Evolutionary conservation across 805 yeast species (phyloP).

Genomic region (Candida succiphila): DNA sequence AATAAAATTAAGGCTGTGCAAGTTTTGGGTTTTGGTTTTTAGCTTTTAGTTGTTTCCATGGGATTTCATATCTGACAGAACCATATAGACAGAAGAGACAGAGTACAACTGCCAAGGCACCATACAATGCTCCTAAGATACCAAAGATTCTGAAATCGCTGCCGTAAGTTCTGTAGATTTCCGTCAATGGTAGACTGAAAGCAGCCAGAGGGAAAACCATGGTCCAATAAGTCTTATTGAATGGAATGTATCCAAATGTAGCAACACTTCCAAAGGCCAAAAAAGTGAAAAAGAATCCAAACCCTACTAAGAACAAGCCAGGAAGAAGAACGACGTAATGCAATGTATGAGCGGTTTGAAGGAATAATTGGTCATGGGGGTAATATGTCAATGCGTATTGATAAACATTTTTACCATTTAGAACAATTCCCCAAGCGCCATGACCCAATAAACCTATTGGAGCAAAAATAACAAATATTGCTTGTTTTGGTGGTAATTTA

Average conservation of each 20-base stretch:
- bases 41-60: slow-evolving; percentile 10
- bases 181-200: slow-evolving; percentile 48
- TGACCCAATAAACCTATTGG: slow-evolving; percentile 84
- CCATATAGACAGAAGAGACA: slow-evolving; percentile 22
- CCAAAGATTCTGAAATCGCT: slow-evolving; percentile 38
- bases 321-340: slow-evolving; percentile 5
- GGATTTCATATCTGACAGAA: slow-evolving; percentile 21
- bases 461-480: slow-evolving; percentile 53
- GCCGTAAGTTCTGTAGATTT: slow-evolving; percentile 36
- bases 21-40: too few species aligned
- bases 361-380: slow-evolving; percentile 1
- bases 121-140: slow-evolving; percentile 53
- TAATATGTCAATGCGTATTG: slow-evolving; percentile 6
- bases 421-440: slow-evolving; percentile 57
- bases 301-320: slow-evolving; percentile 9
- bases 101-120: slow-evolving; percentile 26
- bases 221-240: slow-evolving; percentile 58
- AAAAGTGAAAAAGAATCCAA: slow-evolving; percentile 28
- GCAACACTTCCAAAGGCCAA: slow-evolving; percentile 26
- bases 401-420: slow-evolving; percentile 14
- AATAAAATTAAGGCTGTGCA: too few species aligned
- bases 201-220: slow-evolving; percentile 84
- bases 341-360: slow-evolving; percentile 5
- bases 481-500: slow-evolving; percentile 44
- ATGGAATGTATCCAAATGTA: slow-evolving; percentile 22